phyloP scores from a whole-genome alignment of 1,284 basidiomycete genomes.

The Fomitopsis pinicola region DNA sequence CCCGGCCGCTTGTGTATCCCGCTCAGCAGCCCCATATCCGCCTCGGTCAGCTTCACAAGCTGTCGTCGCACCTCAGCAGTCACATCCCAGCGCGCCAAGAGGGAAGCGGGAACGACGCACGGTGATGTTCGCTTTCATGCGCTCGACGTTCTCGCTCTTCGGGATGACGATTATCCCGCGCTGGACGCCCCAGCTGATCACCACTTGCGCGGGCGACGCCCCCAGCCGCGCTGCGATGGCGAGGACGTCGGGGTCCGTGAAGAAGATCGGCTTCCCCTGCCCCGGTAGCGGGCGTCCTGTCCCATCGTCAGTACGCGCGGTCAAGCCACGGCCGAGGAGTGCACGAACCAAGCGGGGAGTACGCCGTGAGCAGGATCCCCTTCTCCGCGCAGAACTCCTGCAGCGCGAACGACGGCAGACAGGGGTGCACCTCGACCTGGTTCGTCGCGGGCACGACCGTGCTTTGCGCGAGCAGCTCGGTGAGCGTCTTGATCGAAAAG shows the following conservation, averaged over 20 bases:
- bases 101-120: slow-evolving; percentile 20
- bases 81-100: not conserved
- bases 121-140: slow-evolving; percentile 45
- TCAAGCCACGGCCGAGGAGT: slow-evolving; percentile 15
- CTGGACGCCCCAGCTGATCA: slow-evolving; percentile 49
- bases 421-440: slow-evolving; percentile 62
- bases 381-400: slow-evolving; percentile 50
- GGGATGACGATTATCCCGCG: slow-evolving; percentile 40
- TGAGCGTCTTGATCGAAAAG: slow-evolving; percentile 55
- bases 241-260: slow-evolving; percentile 29
- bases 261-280: slow-evolving; percentile 19
- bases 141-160: slow-evolving; percentile 43
- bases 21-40: slow-evolving; percentile 37
- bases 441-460: slow-evolving; percentile 54
- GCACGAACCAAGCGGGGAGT: slow-evolving; percentile 61
- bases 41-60: slow-evolving; percentile 33
- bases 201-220: slow-evolving; percentile 45
- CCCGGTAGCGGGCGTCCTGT: slow-evolving; percentile 16
- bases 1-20: slow-evolving; percentile 39
- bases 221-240: slow-evolving; percentile 42
- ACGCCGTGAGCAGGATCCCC: slow-evolving; percentile 64
- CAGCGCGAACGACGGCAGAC: slow-evolving; percentile 51
- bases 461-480: slow-evolving; percentile 35
- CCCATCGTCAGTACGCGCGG: not conserved
- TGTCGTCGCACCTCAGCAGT: slow-evolving; percentile 11